Base-by-base conservation (phyloP, 345 rosid species). In the Cardamine occulta region DNA sequence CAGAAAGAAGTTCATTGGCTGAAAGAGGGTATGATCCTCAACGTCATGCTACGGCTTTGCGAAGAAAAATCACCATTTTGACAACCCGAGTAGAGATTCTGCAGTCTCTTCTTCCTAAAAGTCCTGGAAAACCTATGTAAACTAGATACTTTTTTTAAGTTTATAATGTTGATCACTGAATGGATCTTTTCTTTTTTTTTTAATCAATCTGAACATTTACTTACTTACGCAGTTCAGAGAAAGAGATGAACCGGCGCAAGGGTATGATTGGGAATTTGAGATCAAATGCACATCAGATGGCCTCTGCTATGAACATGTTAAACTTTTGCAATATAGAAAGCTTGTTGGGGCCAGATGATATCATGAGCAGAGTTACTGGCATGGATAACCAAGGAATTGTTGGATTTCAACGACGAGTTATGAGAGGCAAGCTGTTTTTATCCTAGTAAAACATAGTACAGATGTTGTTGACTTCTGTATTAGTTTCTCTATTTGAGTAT, bases 241-340 rank as follows among this genome's bases (percentile, higher is more conserved):
- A 87, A 82, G 99, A 95, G 87, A 87, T 91, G 88, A 91, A 92
- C 75, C 88, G 92, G 40, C 96, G 99, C 63, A 92, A 80, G 83
- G 99, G 92, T 80, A 86, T 88, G 96, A 75, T 86, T 51, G 80
- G 83, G 26, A 90, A 91, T 80, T 55, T 91, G 82, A 88, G 90
- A 72, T 79, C 89, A 26, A 89, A 87, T 77, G 88, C 86, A 23
- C 88, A 77, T 74, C 97, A 92, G 80, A 88, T 92, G 96, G 97
- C 89, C 59, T 76, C 85, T 73, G 42, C 85, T 1, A 81, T 95
- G 91, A 90, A 89, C 81, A 90, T 95, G 97, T 88, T 95, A 6
- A 88, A 82, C 74, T 85, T 86, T 72, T 90, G 93, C 28, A 86
- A 80, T 72, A 85, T 91, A 83, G 97, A 89, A 62, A 87, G 84